These are phyloP conservation scores for Cucurbita argyrosperma DNA, from an alignment of 306 rosid species.

Conservation along the genomic window DNA sequence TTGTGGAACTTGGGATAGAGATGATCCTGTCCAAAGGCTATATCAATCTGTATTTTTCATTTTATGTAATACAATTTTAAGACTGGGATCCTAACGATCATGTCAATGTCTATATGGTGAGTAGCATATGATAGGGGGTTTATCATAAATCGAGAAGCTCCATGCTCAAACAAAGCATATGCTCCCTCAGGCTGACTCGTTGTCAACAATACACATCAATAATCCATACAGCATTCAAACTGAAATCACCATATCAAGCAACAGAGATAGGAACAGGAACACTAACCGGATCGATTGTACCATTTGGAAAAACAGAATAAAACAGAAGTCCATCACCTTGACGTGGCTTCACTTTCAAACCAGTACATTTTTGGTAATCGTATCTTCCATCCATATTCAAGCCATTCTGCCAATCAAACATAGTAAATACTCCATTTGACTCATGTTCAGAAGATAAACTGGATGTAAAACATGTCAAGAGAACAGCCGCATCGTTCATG, in stretches of 20 bases:
- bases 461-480: background rate
- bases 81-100: background rate
- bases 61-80: background rate
- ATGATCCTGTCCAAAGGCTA: background rate
- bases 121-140: background rate
- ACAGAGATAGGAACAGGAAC: background rate
- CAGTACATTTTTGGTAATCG: conserved; percentile 32
- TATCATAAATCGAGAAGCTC: background rate
- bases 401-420: conserved; percentile 50
- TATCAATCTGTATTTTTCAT: background rate
- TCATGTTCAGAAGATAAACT: background rate
- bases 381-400: conserved; percentile 49
- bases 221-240: background rate
- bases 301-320: conserved; percentile 59
- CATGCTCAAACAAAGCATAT: background rate
- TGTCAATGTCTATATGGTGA: background rate
- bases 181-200: background rate
- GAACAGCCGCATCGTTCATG: background rate
- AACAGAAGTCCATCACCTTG: conserved; percentile 86
- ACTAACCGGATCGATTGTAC: conserved; percentile 76
- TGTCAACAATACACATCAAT: background rate
- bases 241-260: background rate
- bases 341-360: conserved; percentile 71
- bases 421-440: background rate
- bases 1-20: too few relatives aligned